phyloP scores from a whole-genome alignment of 1,139 yeast species.

The Blastobotrys apis region DNA sequence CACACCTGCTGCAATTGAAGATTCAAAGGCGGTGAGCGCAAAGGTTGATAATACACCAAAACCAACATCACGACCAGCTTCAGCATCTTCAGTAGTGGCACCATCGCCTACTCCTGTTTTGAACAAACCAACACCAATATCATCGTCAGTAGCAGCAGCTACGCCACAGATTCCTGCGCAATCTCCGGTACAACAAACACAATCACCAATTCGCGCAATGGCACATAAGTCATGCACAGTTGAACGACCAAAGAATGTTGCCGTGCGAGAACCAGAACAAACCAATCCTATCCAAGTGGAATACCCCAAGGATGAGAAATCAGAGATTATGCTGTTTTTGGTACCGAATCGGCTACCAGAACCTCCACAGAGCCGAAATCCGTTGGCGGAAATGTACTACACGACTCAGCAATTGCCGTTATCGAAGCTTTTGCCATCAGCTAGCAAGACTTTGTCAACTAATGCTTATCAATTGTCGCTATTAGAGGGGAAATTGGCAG shows the following conservation, averaged over 20 bases:
- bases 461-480: constrained; percentile 81
- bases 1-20: constrained; percentile 8
- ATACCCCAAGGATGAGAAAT: constrained; percentile 19
- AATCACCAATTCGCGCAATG: too few relatives aligned
- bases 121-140: background rate
- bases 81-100: background rate
- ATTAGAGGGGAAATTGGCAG: constrained; percentile 90
- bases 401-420: constrained; percentile 85
- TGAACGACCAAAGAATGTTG: background rate
- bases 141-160: background rate
- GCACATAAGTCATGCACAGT: background rate
- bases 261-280: constrained; percentile 7
- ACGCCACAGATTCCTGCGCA: background rate
- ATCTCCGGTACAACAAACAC: background rate
- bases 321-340: constrained; percentile 31
- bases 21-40: background rate
- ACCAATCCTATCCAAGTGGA: constrained; percentile 18
- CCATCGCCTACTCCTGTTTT: background rate
- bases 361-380: constrained; percentile 35
- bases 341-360: constrained; percentile 37
- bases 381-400: constrained; percentile 81
- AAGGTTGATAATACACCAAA: constrained; percentile 3
- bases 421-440: constrained; percentile 71
- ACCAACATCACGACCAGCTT: constrained; percentile 8
- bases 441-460: constrained; percentile 81